A percentile compares a stretch with the other conserved stretches of the same genome.
phyloP scores from a whole-genome alignment of 2,329 filamentous ascomycete genomes.

The Fusarium secorum region DNA sequence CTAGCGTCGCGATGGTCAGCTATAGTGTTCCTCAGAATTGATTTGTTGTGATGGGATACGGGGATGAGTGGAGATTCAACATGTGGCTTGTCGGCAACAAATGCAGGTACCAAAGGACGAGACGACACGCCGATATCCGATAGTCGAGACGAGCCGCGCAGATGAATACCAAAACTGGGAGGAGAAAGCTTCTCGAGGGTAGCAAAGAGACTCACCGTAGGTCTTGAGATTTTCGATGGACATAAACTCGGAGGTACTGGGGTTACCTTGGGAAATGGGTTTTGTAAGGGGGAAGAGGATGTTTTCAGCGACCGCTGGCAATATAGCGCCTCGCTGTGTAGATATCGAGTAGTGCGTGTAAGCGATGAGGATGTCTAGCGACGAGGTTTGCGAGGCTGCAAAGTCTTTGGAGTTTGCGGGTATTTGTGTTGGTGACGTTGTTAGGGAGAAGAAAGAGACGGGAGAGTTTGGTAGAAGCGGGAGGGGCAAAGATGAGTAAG shows the following conservation, averaged over 20 bases:
- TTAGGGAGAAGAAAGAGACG: slow-evolving; percentile 24
- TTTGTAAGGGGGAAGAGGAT: slow-evolving; percentile 49
- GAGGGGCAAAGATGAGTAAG: slow-evolving; percentile 40
- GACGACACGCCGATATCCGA: neutral
- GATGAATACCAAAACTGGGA: neutral
- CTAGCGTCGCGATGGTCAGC: slow-evolving; percentile 55
- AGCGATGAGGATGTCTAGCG: slow-evolving; percentile 23
- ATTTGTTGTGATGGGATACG: neutral
- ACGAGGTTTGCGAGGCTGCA: slow-evolving; percentile 31
- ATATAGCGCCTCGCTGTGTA: slow-evolving; percentile 55
- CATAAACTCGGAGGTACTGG: slow-evolving; percentile 86
- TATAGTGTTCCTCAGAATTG: neutral
- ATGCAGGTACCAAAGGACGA: slow-evolving; percentile 40
- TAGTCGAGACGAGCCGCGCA: neutral
- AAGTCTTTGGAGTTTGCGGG: slow-evolving; percentile 27
- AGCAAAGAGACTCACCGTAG: slow-evolving; percentile 72
- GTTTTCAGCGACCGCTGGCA: slow-evolving; percentile 61
- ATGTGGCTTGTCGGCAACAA: slow-evolving; percentile 29
- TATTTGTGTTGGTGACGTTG: slow-evolving; percentile 40
- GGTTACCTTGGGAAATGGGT: slow-evolving; percentile 64
- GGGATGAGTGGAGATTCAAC: slow-evolving; percentile 23
- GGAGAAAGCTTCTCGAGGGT: no score
- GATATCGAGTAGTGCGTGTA: slow-evolving; percentile 11
- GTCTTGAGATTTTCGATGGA: slow-evolving; percentile 99
- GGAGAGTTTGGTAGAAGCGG: slow-evolving; percentile 25